Conservation (phyloP, 1,284 basidiomycete species). For the Amylostereum chailletii region DNA sequence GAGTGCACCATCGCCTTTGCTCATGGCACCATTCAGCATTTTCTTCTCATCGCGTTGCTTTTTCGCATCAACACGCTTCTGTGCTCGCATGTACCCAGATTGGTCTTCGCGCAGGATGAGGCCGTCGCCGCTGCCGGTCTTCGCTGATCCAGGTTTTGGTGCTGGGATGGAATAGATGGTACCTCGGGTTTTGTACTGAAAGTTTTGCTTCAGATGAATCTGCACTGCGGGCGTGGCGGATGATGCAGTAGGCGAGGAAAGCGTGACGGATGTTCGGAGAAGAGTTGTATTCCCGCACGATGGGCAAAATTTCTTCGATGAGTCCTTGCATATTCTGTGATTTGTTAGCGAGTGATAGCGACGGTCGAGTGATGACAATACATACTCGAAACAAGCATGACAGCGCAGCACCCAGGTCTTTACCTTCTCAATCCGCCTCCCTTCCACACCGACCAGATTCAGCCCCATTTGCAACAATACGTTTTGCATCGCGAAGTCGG, state of each 20-base stretch:
- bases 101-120: slow-evolving; percentile 90
- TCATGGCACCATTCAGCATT: slow-evolving; percentile 57
- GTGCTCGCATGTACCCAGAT: slow-evolving; percentile 74
- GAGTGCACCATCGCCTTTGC: slow-evolving; percentile 37
- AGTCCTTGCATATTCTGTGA: slow-evolving; percentile 88
- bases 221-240: slow-evolving; percentile 59
- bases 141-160: slow-evolving; percentile 85
- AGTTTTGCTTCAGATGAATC: slow-evolving; percentile 90
- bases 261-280: slow-evolving; percentile 8
- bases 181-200: slow-evolving; percentile 89
- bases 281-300: slow-evolving; percentile 94
- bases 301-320: slow-evolving; percentile 94
- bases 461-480: slow-evolving; percentile 94
- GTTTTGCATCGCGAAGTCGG: slow-evolving; percentile 99
- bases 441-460: slow-evolving; percentile 85
- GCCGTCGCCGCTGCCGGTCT: slow-evolving; percentile 72
- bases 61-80: slow-evolving; percentile 65
- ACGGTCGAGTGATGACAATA: slow-evolving; percentile 12
- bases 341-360: neutral
- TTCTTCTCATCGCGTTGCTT: slow-evolving; percentile 72
- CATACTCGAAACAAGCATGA: slow-evolving; percentile 98
- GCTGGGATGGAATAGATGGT: slow-evolving; percentile 91
- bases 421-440: slow-evolving; percentile 83
- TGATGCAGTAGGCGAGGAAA: slow-evolving; percentile 15
- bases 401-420: slow-evolving; percentile 96